These are phyloP conservation scores for Pseudopyricularia cyperi DNA, from an alignment of 2,329 filamentous ascomycete species.

Conservation along the genomic window DNA sequence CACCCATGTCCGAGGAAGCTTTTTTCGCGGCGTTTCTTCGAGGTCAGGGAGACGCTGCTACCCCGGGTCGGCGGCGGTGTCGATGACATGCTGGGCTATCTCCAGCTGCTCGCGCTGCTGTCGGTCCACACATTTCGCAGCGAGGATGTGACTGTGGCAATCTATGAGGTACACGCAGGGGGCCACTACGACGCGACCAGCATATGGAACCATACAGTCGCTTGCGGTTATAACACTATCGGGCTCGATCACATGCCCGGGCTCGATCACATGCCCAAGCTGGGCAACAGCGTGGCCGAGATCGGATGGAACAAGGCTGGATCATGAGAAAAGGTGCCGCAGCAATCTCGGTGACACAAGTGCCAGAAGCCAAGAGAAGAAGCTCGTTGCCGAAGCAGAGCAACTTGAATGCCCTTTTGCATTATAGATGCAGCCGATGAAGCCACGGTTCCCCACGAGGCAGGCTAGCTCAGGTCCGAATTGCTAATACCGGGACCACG, in stretches of 20 bases:
- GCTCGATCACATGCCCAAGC: conserved; percentile 43
- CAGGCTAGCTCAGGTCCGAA: not conserved
- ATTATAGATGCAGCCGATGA: not conserved
- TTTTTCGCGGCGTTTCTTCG: conserved; percentile 1
- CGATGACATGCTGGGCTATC: conserved; percentile 2
- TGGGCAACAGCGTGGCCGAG: conserved; percentile 50
- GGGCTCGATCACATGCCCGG: conserved; percentile 48
- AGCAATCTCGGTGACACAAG: conserved; percentile 29
- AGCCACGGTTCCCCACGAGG: not conserved
- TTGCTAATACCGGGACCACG: not conserved
- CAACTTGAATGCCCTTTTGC: not conserved
- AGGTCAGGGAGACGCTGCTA: not conserved
- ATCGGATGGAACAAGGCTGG: conserved; percentile 63
- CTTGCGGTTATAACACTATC: conserved; percentile 49
- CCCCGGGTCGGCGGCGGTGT: not conserved
- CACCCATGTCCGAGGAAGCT: not conserved
- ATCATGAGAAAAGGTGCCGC: conserved; percentile 49
- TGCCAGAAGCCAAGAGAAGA: not conserved
- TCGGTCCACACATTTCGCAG: not conserved
- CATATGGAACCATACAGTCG: conserved; percentile 45
- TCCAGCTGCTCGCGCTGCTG: conserved; percentile 3
- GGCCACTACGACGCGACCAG: conserved; percentile 55
- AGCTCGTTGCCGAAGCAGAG: not conserved
- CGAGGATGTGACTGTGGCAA: not conserved
- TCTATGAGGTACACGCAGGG: conserved; percentile 2